A percentile compares a stretch with the other conserved stretches of the same genome.
Evolutionary conservation across 2,329 filamentous ascomycete genomes (phyloP).

Genomic region (Pestalotiopsis sp.): DNA sequence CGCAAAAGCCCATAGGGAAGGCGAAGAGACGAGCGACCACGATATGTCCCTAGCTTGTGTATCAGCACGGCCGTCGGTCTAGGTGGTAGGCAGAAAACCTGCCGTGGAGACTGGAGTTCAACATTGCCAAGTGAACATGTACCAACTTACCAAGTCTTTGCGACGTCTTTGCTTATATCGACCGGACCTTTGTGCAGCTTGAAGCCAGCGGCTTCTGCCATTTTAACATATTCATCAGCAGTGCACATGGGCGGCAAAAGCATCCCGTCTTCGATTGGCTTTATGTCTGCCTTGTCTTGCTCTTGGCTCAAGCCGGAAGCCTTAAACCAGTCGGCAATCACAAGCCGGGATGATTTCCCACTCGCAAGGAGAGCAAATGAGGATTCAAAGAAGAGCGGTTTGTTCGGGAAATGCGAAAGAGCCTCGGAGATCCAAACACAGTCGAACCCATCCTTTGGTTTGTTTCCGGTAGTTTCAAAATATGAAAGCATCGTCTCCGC

Average conservation of each 20-base stretch:
- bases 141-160: constrained; percentile 56
- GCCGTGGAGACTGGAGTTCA: neutral
- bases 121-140: neutral
- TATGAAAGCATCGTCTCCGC: constrained; percentile 61
- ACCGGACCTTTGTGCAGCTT: constrained; percentile 47
- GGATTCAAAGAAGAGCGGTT: constrained; percentile 60
- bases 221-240: constrained; percentile 52
- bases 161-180: constrained; percentile 61
- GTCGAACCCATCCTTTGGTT: constrained; percentile 43
- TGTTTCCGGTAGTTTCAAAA: constrained; percentile 41
- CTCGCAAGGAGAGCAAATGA: constrained; percentile 48
- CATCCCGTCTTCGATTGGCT: constrained; percentile 66
- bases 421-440: constrained; percentile 66
- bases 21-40: constrained; percentile 61
- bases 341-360: constrained; percentile 50
- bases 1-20: constrained; percentile 63
- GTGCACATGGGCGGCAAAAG: constrained; percentile 60
- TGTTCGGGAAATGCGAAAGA: constrained; percentile 62
- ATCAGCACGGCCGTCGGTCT: too few species aligned
- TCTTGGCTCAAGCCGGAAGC: constrained; percentile 45
- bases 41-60: constrained; percentile 58
- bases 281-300: constrained; percentile 52
- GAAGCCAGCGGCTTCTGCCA: constrained; percentile 53
- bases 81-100: too few species aligned
- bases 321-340: constrained; percentile 66